A percentile compares a stretch with the other conserved stretches of the same genome.
Conservation (phyloP, 164 flowering plant genomes). For the Chimonanthus salicifolius region DNA sequence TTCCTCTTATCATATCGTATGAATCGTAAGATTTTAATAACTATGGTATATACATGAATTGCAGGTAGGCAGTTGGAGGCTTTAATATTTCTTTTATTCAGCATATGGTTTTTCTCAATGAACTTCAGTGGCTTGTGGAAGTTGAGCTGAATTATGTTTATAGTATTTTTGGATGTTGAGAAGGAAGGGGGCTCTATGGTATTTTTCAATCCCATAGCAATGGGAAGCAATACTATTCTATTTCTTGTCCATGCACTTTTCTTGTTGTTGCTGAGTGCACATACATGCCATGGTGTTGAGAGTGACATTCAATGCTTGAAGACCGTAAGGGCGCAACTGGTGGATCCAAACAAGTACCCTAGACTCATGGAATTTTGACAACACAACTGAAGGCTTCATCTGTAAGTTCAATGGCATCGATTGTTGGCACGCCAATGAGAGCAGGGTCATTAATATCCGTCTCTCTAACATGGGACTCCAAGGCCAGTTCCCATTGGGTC, state of each 20-base stretch:
- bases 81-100: too few species aligned
- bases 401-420: conserved; percentile 63
- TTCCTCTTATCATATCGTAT: too few species aligned
- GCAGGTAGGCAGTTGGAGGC: background rate
- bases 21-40: too few species aligned
- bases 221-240: conserved; percentile 7
- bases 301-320: conserved; percentile 51
- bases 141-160: background rate
- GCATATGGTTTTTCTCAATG: too few species aligned
- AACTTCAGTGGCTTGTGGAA: background rate
- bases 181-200: background rate
- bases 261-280: conserved; percentile 19
- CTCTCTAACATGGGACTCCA: conserved; percentile 54
- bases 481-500: conserved; percentile 62
- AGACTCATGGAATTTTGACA: conserved; percentile 51
- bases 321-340: conserved; percentile 31
- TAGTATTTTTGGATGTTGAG: background rate
- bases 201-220: background rate
- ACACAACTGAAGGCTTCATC: conserved; percentile 54
- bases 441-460: conserved; percentile 45
- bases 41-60: too few species aligned
- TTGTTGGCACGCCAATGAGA: conserved; percentile 81
- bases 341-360: conserved; percentile 45
- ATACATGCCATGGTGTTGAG: conserved; percentile 21
- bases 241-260: conserved; percentile 10